Base-by-base conservation (phyloP, 345 rosid genomes). In the Bruguiera parviflora region DNA sequence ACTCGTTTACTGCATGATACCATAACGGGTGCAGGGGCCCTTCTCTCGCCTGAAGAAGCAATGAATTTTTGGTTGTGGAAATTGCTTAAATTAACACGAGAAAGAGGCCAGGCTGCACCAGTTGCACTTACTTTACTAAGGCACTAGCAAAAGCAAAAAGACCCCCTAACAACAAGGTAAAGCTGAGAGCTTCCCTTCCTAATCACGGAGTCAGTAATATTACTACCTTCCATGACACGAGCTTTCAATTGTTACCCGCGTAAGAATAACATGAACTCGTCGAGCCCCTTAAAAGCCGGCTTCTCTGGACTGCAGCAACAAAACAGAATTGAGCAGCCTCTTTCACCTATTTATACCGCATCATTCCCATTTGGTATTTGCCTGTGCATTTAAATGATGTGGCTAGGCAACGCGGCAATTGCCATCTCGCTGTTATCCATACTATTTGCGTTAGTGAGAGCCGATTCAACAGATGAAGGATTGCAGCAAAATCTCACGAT, bases 181-280 rank as follows among this genome's bases (percentile, higher is more conserved):
- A 62, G 64, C 20, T 4, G 16, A 13, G 5, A 61, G 10, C 19
- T 8, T 27, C 72, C 39, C 29, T 31, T 68, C 21, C 37, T 24
- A 63, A 63, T 56, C 72, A 68, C 72, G 71, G 61, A 61, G 31
- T 53, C 66, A 7, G 52, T 46, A 49, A 58, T 60, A 3, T 43
- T 27, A 37, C 52, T 32, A 64, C 77, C 80, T 46, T 72, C 67
- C 58, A 55, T 63, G 63, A n/a, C 81, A 75, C 69, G 81, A 68
- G 76, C 65, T 21, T 18, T 7, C 31, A 56, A 7, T 33, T 55
- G 43, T 49, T 21, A 31, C 28, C 49, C 67, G n/a, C 74, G 78
- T 52, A 62, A 66, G 85, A 69, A 81, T 81, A 74, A 75, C 84
- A 76, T 80, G 87, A 83, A 69, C 66, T 13, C 28, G 53, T 61